A percentile compares a stretch with the other conserved stretches of the same genome.
These are phyloP conservation scores for Pilasporangium apinafurcum DNA, from an alignment of 352 stramenopile species.

Conservation along the genomic window DNA sequence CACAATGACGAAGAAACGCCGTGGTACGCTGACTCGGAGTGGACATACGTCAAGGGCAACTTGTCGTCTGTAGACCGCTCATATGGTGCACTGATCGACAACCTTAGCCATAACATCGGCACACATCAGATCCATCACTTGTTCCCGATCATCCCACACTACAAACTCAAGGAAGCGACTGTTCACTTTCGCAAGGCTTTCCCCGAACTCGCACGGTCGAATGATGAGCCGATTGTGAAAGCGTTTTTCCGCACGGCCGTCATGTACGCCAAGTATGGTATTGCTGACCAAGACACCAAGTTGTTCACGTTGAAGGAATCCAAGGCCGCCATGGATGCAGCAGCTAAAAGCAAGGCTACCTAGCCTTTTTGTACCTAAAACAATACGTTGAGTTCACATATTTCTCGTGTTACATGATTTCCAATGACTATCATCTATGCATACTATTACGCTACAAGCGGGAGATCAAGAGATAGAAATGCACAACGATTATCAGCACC, in stretches of 20 bases:
- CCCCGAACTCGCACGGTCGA: slow-evolving; percentile 69
- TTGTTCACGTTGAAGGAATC: slow-evolving; percentile 69
- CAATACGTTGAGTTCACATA: too few species aligned
- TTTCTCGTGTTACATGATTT: too few species aligned
- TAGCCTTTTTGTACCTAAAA: too few species aligned
- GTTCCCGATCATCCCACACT: slow-evolving; percentile 85
- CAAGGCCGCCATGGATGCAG: slow-evolving; percentile 16
- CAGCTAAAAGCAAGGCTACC: too few species aligned
- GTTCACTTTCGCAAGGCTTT: slow-evolving; percentile 58
- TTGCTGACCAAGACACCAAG: slow-evolving; percentile 56
- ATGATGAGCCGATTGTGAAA: slow-evolving; percentile 54
- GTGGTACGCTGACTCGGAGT: slow-evolving; percentile 80
- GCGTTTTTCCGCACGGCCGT: slow-evolving; percentile 55
- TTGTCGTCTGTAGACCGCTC: slow-evolving; percentile 75
- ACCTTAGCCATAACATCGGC: slow-evolving; percentile 84
- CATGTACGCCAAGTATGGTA: slow-evolving; percentile 66
- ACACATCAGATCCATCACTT: slow-evolving; percentile 85
- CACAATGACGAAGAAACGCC: slow-evolving; percentile 80
- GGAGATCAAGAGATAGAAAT: too few species aligned
- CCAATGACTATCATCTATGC: too few species aligned
- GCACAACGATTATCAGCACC: too few species aligned
- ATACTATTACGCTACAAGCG: too few species aligned
- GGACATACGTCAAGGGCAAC: slow-evolving; percentile 83
- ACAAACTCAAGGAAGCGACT: slow-evolving; percentile 68
- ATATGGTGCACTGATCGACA: slow-evolving; percentile 74